Percentiles rank a stretch among this genome's conserved stretches.
phyloP scores from a whole-genome alignment of 805 yeast species.

The Spathaspora arborariae region DNA sequence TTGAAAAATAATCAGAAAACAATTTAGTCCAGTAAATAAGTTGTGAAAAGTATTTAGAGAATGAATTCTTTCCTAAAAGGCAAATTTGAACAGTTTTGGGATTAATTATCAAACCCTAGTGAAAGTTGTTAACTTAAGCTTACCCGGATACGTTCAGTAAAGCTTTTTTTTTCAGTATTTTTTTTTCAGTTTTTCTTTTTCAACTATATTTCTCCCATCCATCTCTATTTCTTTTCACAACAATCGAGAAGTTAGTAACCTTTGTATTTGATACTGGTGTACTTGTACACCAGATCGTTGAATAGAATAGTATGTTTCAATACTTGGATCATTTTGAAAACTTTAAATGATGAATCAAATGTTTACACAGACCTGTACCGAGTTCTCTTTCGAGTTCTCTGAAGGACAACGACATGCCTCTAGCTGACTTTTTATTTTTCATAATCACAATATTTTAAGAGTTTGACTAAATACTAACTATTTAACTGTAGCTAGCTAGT shows the following conservation, averaged over 20 bases:
- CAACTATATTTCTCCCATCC: background rate
- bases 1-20: too few species aligned
- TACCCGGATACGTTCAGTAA: too few species aligned
- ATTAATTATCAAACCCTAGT: too few species aligned
- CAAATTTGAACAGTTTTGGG: too few species aligned
- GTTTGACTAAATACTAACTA: background rate
- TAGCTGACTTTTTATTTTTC: conserved; percentile 9
- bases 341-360: conserved; percentile 12
- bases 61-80: background rate
- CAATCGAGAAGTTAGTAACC: background rate
- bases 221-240: background rate
- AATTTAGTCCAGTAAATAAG: too few species aligned
- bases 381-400: conserved; percentile 7
- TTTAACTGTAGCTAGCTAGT: background rate
- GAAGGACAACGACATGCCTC: conserved; percentile 16
- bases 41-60: background rate
- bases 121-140: too few species aligned
- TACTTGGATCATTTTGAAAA: background rate
- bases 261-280: background rate
- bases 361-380: conserved; percentile 17
- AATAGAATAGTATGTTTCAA: background rate
- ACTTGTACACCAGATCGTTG: background rate
- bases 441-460: background rate
- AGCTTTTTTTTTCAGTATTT: too few species aligned
- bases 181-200: too few species aligned